Evolutionary conservation across 495 filamentous ascomycete genomes (phyloP).

Genomic region (Aspergillus mulundensis): DNA sequence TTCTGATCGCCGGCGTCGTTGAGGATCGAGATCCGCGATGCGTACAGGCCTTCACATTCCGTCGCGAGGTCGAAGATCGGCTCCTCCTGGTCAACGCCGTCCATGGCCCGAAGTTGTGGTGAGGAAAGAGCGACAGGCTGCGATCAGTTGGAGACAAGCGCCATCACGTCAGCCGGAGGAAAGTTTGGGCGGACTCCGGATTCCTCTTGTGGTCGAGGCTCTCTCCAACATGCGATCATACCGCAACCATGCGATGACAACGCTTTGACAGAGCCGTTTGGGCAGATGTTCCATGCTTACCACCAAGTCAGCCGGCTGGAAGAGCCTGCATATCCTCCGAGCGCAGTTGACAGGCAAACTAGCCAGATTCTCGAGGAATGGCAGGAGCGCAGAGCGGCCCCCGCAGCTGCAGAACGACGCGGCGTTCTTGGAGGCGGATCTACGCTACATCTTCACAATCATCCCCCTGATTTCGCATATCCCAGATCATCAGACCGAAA

Average conservation of each 20-base stretch:
- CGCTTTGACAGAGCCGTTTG: too few species aligned
- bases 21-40: not conserved
- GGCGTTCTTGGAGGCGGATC: constrained; percentile 4
- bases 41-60: constrained; percentile 1
- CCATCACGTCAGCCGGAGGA: too few species aligned
- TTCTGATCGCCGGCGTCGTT: not conserved
- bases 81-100: not conserved
- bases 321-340: not conserved
- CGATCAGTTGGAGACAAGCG: too few species aligned
- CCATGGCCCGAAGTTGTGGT: not conserved
- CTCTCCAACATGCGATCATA: too few species aligned
- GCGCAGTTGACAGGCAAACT: not conserved
- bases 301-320: not conserved
- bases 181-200: too few species aligned
- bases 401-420: not conserved
- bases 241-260: too few species aligned
- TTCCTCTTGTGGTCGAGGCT: too few species aligned
- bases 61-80: constrained; percentile 1
- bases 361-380: not conserved
- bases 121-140: too few species aligned
- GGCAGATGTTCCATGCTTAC: not conserved
- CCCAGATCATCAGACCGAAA: not conserved
- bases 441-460: not conserved
- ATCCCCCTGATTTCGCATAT: not conserved
- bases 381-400: not conserved